Percentiles rank a stretch among this genome's conserved stretches.
Evolutionary conservation across 805 yeast genomes (phyloP).

Genomic region (Barnettozyma sp.): DNA sequence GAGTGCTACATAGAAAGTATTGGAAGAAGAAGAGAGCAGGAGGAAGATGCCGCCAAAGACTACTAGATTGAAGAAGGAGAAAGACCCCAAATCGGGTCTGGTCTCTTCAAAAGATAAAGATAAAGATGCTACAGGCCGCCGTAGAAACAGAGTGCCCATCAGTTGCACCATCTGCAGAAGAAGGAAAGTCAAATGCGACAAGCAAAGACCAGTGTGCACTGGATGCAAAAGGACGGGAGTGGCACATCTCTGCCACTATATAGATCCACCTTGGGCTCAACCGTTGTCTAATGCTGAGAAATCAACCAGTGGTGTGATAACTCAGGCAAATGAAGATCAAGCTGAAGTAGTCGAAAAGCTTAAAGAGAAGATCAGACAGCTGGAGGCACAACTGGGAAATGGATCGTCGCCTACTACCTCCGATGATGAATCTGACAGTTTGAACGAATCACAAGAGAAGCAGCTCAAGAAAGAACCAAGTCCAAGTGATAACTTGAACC

Average conservation of each 20-base stretch:
- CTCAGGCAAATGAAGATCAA: slow-evolving; percentile 28
- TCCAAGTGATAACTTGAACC: slow-evolving; percentile 25
- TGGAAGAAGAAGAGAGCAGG: not conserved
- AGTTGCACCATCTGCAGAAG: slow-evolving; percentile 43
- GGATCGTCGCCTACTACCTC: slow-evolving; percentile 9
- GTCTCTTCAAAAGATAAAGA: slow-evolving; percentile 3
- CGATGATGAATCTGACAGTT: slow-evolving; percentile 6
- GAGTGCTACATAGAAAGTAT: not conserved
- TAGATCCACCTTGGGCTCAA: slow-evolving; percentile 57
- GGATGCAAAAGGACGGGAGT: slow-evolving; percentile 54
- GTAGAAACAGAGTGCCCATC: slow-evolving; percentile 41
- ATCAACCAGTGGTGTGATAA: slow-evolving; percentile 27
- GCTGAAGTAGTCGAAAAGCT: slow-evolving; percentile 40
- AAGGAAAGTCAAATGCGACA: slow-evolving; percentile 44
- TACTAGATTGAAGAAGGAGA: slow-evolving; percentile 7
- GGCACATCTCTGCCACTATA: slow-evolving; percentile 48
- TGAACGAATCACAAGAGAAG: not conserved
- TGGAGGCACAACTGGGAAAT: slow-evolving; percentile 29
- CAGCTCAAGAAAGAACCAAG: not conserved
- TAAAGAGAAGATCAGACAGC: slow-evolving; percentile 44
- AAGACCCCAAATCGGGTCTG: not conserved
- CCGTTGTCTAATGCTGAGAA: slow-evolving; percentile 38
- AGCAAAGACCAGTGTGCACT: slow-evolving; percentile 48
- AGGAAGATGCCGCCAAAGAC: slow-evolving; percentile 11
- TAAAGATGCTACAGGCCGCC: slow-evolving; percentile 4